Base-by-base conservation (phyloP, 176 grass and related monocot species). In the Panicum miliaceum region DNA sequence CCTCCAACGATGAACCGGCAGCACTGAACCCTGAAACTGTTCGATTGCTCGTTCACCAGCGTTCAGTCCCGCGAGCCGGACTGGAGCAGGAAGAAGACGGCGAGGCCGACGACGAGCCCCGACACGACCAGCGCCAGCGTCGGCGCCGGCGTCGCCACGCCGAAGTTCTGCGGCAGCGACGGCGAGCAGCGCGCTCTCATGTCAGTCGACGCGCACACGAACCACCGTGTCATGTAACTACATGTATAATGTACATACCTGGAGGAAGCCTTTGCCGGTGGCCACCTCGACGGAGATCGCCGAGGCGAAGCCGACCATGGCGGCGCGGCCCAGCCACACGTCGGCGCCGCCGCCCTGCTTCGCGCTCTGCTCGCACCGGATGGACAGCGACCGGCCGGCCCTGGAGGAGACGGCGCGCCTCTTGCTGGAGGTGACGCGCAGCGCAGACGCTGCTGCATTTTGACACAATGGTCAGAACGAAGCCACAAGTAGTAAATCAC, bases 301-400 rank as follows among this genome's bases (percentile, higher is more conserved):
- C 12, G 83, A 91, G 41, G 91, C 81, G 90, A 98, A 87, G 81
- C 96, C 84, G 25, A 92, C 13, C 96, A 98, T 98, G 76, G 93
- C 96, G 50, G 88, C 76, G 48, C 93, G 96, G 43, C 96, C 88
- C 29, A 93, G 76, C 96, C 96, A 95, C 37, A 92, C 80, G 89
- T 68, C 90, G 9, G 89, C 59, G 45, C 57, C 88, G 72, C 52
- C 73, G 64, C 56, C 80, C 56, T 76, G 64, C 76, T 93, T 90
- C 8, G 85, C n/a, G 73, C 84, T 83, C 87, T 94, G 90, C 80
- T 95, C 85, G 76, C 90, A 98, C 68, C 92, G 82, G 56, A 91
- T 80, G 6, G 92, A 83, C 38, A 90, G 73, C 15, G 84, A 88
- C 37, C 67, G 25, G 41, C 56, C 4, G 32, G 57, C 22, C 50